Conservation (phyloP, 371 early-diverging fungal species). For the Mucor velutinosus region DNA sequence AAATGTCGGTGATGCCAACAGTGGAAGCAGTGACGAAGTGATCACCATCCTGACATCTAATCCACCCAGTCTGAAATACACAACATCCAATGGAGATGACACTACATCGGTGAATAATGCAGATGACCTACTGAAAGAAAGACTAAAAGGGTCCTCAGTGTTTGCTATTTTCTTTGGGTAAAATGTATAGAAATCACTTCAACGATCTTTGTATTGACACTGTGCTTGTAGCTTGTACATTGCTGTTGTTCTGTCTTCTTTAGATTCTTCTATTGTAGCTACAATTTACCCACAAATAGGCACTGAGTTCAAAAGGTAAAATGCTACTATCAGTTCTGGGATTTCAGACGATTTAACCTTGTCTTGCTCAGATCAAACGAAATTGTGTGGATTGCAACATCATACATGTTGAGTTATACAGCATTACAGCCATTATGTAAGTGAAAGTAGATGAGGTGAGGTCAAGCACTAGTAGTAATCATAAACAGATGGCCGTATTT, state of each 20-base stretch:
- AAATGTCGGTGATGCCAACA: background rate
- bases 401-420: conserved; percentile 77
- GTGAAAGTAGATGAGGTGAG: conserved; percentile 2
- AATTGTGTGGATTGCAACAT: conserved; percentile 74
- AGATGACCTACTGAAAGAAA: conserved; percentile 36
- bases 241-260: conserved; percentile 66
- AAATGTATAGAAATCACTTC: background rate
- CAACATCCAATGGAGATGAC: conserved; percentile 7
- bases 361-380: conserved; percentile 41
- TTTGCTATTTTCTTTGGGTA: conserved; percentile 44
- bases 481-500: conserved; percentile 44
- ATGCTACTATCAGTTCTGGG: background rate
- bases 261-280: conserved; percentile 84
- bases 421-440: conserved; percentile 78
- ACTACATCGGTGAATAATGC: conserved; percentile 4
- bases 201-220: background rate
- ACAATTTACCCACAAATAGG: conserved; percentile 79
- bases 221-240: conserved; percentile 34
- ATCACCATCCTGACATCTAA: conserved; percentile 35
- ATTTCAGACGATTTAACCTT: background rate
- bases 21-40: conserved; percentile 25
- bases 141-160: conserved; percentile 41
- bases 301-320: conserved; percentile 66
- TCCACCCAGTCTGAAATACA: conserved; percentile 15
- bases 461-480: background rate